A percentile compares a stretch with the other conserved stretches of the same genome.
Evolutionary conservation across 257 asterid genomes (phyloP).

Genomic region (Coffea canephora): DNA sequence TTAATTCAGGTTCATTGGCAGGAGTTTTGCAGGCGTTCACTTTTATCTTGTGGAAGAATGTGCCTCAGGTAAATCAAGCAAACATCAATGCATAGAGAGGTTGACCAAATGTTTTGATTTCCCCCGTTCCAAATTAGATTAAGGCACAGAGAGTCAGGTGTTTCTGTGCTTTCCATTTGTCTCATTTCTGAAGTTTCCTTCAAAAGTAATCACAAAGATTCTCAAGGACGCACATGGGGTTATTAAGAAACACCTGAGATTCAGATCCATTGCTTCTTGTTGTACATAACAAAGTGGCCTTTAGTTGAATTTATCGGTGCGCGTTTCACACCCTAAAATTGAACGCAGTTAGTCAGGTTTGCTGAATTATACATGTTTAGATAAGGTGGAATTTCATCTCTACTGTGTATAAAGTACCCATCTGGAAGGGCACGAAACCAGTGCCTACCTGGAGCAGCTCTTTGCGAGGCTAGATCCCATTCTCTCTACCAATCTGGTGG

Average conservation of each 20-base stretch:
- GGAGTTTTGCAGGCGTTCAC: conserved; percentile 50
- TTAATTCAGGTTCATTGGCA: conserved; percentile 26
- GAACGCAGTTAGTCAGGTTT: not conserved
- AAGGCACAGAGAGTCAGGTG: not conserved
- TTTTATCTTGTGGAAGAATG: conserved; percentile 72
- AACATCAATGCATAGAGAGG: not conserved
- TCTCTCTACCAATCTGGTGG: too few relatives aligned
- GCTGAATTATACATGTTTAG: not conserved
- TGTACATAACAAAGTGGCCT: not conserved
- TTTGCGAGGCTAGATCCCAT: not conserved
- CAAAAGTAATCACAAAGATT: not conserved
- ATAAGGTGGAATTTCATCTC: not conserved
- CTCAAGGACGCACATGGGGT: not conserved
- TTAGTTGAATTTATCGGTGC: not conserved
- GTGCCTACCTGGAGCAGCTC: not conserved
- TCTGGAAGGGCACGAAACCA: not conserved
- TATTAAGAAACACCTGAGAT: not conserved
- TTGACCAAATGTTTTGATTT: too few relatives aligned
- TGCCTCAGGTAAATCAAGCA: conserved; percentile 61
- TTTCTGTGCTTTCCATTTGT: not conserved
- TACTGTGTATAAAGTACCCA: not conserved
- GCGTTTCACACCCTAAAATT: not conserved
- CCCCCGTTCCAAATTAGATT: not conserved
- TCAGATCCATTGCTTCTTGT: not conserved
- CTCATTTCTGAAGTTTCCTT: not conserved